phyloP scores from a whole-genome alignment of 768 basidiomycete genomes.

The Lyophyllum semitale region DNA sequence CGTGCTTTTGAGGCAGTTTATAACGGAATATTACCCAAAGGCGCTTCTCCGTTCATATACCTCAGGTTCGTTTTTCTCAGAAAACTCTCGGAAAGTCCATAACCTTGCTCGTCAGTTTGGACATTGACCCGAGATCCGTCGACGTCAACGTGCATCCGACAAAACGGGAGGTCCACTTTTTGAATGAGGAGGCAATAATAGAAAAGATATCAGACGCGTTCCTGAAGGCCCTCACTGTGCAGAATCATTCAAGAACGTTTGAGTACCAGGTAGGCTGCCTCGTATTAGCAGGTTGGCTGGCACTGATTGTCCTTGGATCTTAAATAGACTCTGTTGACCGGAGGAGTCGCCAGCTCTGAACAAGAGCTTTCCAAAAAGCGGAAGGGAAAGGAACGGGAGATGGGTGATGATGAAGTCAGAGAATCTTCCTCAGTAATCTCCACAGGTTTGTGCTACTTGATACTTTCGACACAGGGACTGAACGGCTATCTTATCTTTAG shows the following conservation, averaged over 20 bases:
- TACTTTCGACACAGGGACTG: not conserved
- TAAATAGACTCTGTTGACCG: constrained; percentile 60
- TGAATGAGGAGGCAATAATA: constrained; percentile 87
- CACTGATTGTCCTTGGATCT: not conserved
- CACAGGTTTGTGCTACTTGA: constrained; percentile 21
- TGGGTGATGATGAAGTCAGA: constrained; percentile 23
- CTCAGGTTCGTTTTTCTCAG: constrained; percentile 61
- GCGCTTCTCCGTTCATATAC: constrained; percentile 89
- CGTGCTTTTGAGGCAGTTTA: constrained; percentile 88
- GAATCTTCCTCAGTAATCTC: constrained; percentile 24
- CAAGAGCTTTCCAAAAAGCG: constrained; percentile 33
- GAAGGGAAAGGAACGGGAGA: constrained; percentile 41
- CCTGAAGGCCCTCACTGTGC: constrained; percentile 61
- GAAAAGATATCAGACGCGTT: constrained; percentile 75
- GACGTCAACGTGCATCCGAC: constrained; percentile 99
- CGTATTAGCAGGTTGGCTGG: not conserved
- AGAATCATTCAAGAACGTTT: constrained; percentile 68
- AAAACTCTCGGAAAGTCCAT: not conserved
- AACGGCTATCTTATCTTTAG: not conserved
- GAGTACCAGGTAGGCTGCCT: constrained; percentile 62
- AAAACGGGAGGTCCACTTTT: constrained; percentile 93
- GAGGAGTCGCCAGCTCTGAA: constrained; percentile 40
- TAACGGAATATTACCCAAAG: constrained; percentile 84
- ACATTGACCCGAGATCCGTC: constrained; percentile 83
- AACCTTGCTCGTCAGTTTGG: constrained; percentile 48